Evolutionary conservation across 2,329 filamentous ascomycete species (phyloP), one percentile per base, ranked within the genome.

Genomic region (Aspergillus sp.): DNA sequence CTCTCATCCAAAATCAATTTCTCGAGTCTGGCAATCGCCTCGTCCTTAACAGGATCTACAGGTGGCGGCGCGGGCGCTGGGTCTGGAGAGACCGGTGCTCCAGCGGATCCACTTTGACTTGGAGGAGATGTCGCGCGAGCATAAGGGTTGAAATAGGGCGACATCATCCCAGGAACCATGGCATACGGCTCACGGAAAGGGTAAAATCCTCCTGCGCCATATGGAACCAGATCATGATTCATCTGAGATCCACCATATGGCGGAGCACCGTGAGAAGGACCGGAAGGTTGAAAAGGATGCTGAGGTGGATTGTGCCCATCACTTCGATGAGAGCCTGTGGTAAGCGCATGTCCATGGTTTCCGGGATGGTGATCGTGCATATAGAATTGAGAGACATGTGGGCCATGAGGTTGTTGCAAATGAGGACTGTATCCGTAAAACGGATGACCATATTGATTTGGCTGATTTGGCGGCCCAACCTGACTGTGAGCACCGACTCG

Each of bases 1-100:
- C 74, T 72, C 57, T 80, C 75, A 15, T 80, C 77, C 52, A 78
- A 55, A 45, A 82, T 79, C 57, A 90, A 73, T 64, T 88, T 82
- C 61, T 84, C 80, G 60, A 87, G 82, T 56, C 88, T 80, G n/a
- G 78, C 78, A 61, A 88, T 85, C 56, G 88, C 79, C 59, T 82
- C 80, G 46, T 79, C 77, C 58, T 80, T 79, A 6, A 73, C 83
- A 2, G 82, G 79, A 53, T 88, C 83, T 31, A 24, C 52, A 12
- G 52, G 52, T 1, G 54, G 15, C 6, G 46, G 54, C 4, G 27
- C 54, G 0, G 54, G 54, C 6, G 54, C 27, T 7, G 54, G 46
- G n/a, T 48, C 53, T 35, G 54, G 46, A 4, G 54, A 35, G 24
- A 74, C 71, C 6, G 76, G 70, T 4, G 75, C 71, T 37, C 61